phyloP scores from a whole-genome alignment of 768 basidiomycete species.

The Plicaturopsis crispa region DNA sequence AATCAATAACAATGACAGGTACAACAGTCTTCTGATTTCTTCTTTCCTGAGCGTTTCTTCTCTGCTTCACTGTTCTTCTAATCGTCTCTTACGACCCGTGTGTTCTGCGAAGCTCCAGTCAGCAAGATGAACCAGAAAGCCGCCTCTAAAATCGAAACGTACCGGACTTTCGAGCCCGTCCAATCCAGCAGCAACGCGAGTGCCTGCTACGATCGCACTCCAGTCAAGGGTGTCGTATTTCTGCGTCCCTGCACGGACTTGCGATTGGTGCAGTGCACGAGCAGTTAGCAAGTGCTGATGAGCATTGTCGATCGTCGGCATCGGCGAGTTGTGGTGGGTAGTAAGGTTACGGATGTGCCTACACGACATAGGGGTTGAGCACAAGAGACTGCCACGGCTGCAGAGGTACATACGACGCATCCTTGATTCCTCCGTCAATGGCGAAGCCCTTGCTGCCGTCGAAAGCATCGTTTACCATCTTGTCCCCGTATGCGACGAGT shows the following conservation, averaged over 20 bases:
- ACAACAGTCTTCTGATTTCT: too few relatives aligned
- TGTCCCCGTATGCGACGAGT: constrained; percentile 49
- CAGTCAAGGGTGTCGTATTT: constrained; percentile 67
- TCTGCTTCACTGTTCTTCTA: too few relatives aligned
- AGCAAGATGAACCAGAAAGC: too few relatives aligned
- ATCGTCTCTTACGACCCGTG: too few relatives aligned
- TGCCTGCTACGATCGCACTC: constrained; percentile 74
- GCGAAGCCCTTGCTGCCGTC: constrained; percentile 70
- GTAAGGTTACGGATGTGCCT: constrained; percentile 68
- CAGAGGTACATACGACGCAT: constrained; percentile 45
- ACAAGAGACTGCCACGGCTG: background rate
- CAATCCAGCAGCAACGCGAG: constrained; percentile 68
- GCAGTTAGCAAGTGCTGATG: constrained; percentile 77
- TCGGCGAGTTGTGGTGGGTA: constrained; percentile 55
- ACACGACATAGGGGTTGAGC: constrained; percentile 6
- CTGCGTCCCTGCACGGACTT: constrained; percentile 35
- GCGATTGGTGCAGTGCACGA: constrained; percentile 55
- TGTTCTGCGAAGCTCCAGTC: too few relatives aligned
- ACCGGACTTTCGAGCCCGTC: constrained; percentile 28
- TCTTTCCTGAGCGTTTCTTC: too few relatives aligned
- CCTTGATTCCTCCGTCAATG: constrained; percentile 85
- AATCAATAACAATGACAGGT: too few relatives aligned
- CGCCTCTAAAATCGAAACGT: background rate
- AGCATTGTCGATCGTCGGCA: constrained; percentile 66
- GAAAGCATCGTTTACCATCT: constrained; percentile 69